Conservation (phyloP, 2,329 filamentous ascomycete genomes). For the Chrysoporthe cubensis region DNA sequence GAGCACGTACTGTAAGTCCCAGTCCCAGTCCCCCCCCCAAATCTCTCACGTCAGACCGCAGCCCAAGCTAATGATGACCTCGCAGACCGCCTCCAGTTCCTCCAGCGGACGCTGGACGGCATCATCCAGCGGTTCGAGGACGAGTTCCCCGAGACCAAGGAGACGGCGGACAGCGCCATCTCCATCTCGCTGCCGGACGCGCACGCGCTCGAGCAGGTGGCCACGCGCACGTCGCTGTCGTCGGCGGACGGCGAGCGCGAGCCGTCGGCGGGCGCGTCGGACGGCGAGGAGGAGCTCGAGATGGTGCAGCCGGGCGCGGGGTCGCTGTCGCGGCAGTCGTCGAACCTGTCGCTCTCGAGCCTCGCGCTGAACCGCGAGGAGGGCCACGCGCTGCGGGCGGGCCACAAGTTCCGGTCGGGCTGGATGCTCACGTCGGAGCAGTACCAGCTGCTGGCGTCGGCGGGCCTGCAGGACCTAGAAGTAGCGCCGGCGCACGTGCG, state of each 20-base stretch:
- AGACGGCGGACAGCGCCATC: slow-evolving; percentile 38
- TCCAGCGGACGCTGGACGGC: slow-evolving; percentile 83
- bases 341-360: slow-evolving; percentile 53
- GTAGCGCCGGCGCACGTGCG: slow-evolving; percentile 53
- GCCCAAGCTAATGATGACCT: slow-evolving; percentile 35
- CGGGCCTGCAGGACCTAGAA: slow-evolving; percentile 52
- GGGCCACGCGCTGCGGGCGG: slow-evolving; percentile 57
- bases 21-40: neutral
- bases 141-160: slow-evolving; percentile 88
- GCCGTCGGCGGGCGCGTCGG: slow-evolving; percentile 44
- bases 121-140: slow-evolving; percentile 97
- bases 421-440: slow-evolving; percentile 55
- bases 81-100: slow-evolving; percentile 77
- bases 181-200: slow-evolving; percentile 34
- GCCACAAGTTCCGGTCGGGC: slow-evolving; percentile 59
- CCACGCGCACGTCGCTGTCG: slow-evolving; percentile 35
- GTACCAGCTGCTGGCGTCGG: slow-evolving; percentile 49
- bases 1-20: slow-evolving; percentile 69
- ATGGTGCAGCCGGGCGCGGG: slow-evolving; percentile 30
- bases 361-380: slow-evolving; percentile 61
- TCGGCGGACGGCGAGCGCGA: slow-evolving; percentile 44
- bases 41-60: neutral
- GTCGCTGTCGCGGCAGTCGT: slow-evolving; percentile 55
- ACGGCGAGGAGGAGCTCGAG: slow-evolving; percentile 53
- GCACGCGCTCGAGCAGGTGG: slow-evolving; percentile 33